phyloP scores from a whole-genome alignment of 495 filamentous ascomycete species.

The Penicillium bialowiezense region DNA sequence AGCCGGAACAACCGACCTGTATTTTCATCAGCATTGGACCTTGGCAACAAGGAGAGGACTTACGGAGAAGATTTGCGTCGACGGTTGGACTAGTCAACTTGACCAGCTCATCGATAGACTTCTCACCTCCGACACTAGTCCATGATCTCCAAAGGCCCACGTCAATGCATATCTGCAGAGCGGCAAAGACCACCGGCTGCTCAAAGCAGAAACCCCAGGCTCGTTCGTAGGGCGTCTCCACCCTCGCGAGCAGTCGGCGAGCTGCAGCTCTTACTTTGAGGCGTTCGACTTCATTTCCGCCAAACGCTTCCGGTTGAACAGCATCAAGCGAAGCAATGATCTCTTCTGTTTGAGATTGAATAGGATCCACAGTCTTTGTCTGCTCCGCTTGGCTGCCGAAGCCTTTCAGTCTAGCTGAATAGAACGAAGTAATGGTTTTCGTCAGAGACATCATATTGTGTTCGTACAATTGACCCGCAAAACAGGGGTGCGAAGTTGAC shows the following conservation, averaged over 20 bases:
- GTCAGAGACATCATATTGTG: not conserved
- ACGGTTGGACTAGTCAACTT: constrained; percentile 13
- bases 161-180: constrained; percentile 29
- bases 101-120: constrained; percentile 21
- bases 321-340: constrained; percentile 22
- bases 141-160: constrained; percentile 26
- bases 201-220: constrained; percentile 32
- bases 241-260: constrained; percentile 23
- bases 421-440: not conserved
- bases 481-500: not conserved
- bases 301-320: constrained; percentile 17
- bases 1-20: constrained; percentile 41
- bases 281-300: constrained; percentile 24
- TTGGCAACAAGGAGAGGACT: not conserved
- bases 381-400: not conserved
- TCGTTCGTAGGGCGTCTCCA: constrained; percentile 28
- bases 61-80: constrained; percentile 27
- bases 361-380: not conserved
- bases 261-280: constrained; percentile 25
- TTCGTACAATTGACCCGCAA: too few relatives aligned
- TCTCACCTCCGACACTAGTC: constrained; percentile 25
- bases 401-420: not conserved
- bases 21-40: not conserved
- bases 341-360: constrained; percentile 8
- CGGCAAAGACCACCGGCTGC: constrained; percentile 26